Evolutionary conservation across 1,284 basidiomycete species (phyloP).

Genomic region (Trichosporon sp.): DNA sequence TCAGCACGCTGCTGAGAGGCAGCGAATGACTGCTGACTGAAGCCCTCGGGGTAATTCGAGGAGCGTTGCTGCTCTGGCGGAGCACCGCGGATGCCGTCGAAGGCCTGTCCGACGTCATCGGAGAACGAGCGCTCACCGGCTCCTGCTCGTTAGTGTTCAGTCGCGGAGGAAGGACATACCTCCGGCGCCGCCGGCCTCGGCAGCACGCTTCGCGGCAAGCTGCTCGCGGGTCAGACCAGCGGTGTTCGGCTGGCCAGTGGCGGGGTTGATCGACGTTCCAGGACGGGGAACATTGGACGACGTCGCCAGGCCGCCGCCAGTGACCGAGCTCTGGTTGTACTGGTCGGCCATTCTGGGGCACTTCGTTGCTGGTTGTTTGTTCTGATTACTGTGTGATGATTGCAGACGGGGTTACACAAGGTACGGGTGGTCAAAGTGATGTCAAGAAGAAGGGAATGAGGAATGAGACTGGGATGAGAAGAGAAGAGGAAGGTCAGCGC

Average conservation of each 20-base stretch:
- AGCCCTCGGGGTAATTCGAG: background rate
- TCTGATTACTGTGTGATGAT: background rate
- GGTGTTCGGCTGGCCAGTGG: slow-evolving; percentile 33
- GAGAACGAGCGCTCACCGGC: slow-evolving; percentile 9
- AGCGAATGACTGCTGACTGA: background rate
- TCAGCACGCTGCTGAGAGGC: background rate
- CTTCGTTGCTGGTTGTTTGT: background rate
- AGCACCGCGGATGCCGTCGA: slow-evolving; percentile 12
- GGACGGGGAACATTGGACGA: slow-evolving; percentile 30
- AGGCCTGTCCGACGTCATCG: slow-evolving; percentile 15
- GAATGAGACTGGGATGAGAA: background rate
- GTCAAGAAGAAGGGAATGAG: background rate
- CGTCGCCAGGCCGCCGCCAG: slow-evolving; percentile 25
- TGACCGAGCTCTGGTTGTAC: slow-evolving; percentile 1
- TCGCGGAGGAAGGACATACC: background rate
- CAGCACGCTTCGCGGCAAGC: slow-evolving; percentile 29
- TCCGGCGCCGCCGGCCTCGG: slow-evolving; percentile 43
- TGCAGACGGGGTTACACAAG: background rate
- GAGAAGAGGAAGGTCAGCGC: background rate
- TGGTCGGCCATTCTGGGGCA: slow-evolving; percentile 3
- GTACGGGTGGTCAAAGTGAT: background rate
- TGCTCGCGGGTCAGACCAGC: slow-evolving; percentile 41
- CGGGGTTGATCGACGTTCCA: slow-evolving; percentile 32
- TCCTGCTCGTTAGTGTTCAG: background rate
- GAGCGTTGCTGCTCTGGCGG: background rate